These are phyloP conservation scores for Yamagishiella unicocca DNA, from an alignment of 139 green algal species.

Conservation along the genomic window DNA sequence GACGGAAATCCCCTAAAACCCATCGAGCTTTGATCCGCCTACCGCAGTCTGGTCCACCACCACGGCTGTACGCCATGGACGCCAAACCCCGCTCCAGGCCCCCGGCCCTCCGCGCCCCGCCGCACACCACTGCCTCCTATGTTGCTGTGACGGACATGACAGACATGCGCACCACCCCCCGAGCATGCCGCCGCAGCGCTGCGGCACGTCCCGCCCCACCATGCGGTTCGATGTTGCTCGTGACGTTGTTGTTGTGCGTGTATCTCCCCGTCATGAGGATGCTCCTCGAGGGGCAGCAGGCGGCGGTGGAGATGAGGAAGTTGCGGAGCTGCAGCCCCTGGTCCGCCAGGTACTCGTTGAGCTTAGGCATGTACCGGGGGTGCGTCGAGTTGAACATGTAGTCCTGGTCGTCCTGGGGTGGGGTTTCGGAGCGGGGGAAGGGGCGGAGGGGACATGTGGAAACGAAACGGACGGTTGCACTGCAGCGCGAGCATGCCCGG, in stretches of 20 bases:
- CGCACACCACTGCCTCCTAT: not conserved
- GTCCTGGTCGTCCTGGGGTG: slow-evolving; percentile 43
- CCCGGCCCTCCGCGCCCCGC: not conserved
- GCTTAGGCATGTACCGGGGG: slow-evolving; percentile 27
- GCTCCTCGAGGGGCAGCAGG: slow-evolving; percentile 38
- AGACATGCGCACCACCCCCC: too few species aligned
- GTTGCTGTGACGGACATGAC: too few species aligned
- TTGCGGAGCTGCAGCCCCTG: slow-evolving; percentile 40
- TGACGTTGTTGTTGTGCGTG: slow-evolving; percentile 51
- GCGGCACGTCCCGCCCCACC: slow-evolving; percentile 2
- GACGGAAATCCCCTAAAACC: too few species aligned
- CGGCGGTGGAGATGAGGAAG: slow-evolving; percentile 37
- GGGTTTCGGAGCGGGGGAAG: not conserved
- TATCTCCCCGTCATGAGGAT: slow-evolving; percentile 41
- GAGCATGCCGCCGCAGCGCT: too few species aligned
- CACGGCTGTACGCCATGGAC: not conserved
- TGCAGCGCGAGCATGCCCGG: too few species aligned
- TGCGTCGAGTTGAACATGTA: slow-evolving; percentile 45
- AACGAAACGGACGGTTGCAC: not conserved
- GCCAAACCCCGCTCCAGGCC: not conserved
- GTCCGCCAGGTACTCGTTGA: not conserved
- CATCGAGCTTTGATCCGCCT: too few species aligned
- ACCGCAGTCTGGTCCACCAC: not conserved
- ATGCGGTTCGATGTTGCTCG: slow-evolving; percentile 36
- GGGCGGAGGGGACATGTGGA: not conserved